Evolutionary conservation across 768 basidiomycete genomes (phyloP).

Genomic region (Auricularia auricula-judae): DNA sequence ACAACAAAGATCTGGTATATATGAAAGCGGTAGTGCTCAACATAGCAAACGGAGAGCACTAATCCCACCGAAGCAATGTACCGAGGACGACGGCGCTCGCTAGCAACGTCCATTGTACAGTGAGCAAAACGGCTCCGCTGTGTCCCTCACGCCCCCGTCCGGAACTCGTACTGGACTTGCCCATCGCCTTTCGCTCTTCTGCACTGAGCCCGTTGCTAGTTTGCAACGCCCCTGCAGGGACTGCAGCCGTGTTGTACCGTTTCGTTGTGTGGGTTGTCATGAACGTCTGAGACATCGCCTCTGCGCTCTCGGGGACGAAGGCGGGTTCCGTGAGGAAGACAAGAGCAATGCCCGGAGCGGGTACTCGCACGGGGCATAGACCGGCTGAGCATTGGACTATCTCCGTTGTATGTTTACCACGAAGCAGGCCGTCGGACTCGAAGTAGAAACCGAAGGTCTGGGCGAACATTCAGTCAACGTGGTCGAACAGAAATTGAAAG

Average conservation of each 20-base stretch:
- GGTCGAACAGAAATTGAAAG: not conserved
- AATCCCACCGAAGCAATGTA: too few relatives aligned
- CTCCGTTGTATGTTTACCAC: constrained; percentile 41
- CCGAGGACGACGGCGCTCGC: too few relatives aligned
- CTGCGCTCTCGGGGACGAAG: constrained; percentile 16
- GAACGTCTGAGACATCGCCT: constrained; percentile 32
- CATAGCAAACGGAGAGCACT: too few relatives aligned
- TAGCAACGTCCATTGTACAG: not conserved
- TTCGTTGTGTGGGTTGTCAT: not conserved
- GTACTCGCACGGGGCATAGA: constrained; percentile 48
- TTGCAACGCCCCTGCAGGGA: not conserved
- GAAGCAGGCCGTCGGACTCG: constrained; percentile 56
- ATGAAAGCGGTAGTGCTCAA: too few relatives aligned
- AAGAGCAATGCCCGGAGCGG: constrained; percentile 64
- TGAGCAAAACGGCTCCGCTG: not conserved
- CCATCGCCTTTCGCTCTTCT: not conserved
- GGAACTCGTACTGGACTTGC: not conserved
- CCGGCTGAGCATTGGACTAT: constrained; percentile 47
- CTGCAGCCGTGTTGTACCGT: not conserved
- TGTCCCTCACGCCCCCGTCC: not conserved
- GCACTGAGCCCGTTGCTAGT: not conserved
- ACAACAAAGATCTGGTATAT: too few relatives aligned
- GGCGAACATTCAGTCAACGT: not conserved
- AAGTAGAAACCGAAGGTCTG: constrained; percentile 47
- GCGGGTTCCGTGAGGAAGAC: constrained; percentile 51